Percentiles rank a stretch among this genome's conserved stretches.
These are phyloP conservation scores for Ustilago curta DNA, from an alignment of 1,284 basidiomycete genomes.

Conservation along the genomic window DNA sequence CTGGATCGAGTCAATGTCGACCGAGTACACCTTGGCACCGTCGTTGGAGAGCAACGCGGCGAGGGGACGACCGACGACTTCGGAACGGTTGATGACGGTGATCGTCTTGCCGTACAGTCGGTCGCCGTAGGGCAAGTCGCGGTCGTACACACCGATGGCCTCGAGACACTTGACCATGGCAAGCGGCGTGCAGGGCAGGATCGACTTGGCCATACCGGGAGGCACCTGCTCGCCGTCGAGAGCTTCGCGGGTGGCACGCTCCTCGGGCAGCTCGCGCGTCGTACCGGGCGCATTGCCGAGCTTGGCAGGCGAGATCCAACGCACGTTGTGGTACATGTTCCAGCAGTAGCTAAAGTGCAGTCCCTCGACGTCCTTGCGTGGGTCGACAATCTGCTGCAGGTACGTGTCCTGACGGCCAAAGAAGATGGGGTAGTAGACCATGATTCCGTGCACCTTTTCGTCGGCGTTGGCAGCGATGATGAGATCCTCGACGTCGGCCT, in stretches of 20 bases:
- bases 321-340: constrained; percentile 70
- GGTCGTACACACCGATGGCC: constrained; percentile 90
- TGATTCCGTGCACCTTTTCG: constrained; percentile 87
- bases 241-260: constrained; percentile 44
- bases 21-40: constrained; percentile 92
- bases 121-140: constrained; percentile 89
- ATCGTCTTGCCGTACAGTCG: constrained; percentile 91
- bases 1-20: constrained; percentile 92
- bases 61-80: constrained; percentile 94
- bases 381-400: constrained; percentile 91
- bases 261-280: constrained; percentile 55
- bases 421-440: constrained; percentile 76
- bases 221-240: constrained; percentile 71
- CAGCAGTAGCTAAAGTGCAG: constrained; percentile 78
- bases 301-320: constrained; percentile 65
- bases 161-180: constrained; percentile 94
- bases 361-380: constrained; percentile 96
- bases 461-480: constrained; percentile 80
- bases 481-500: constrained; percentile 71
- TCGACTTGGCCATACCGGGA: constrained; percentile 86
- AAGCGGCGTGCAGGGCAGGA: constrained; percentile 95
- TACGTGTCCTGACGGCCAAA: constrained; percentile 84
- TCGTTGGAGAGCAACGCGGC: constrained; percentile 94
- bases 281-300: constrained; percentile 67
- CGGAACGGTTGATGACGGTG: constrained; percentile 95